These are phyloP conservation scores for Syzygium oleosum DNA, from an alignment of 345 rosid species.

Conservation along the genomic window DNA sequence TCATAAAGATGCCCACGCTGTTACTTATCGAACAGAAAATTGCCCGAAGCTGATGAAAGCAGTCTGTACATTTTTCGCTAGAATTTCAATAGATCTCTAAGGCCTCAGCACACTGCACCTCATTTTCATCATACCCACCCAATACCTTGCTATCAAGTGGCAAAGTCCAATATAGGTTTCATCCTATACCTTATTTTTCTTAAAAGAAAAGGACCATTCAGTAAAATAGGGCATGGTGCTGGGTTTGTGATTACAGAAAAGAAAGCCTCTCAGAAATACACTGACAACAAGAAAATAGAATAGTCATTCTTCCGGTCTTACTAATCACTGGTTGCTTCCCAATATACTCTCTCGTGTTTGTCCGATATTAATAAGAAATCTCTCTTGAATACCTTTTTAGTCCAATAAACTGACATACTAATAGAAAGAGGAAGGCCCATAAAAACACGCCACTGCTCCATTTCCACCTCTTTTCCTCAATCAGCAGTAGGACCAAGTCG, in stretches of 20 bases:
- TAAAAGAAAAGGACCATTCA: background rate
- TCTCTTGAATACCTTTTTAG: background rate
- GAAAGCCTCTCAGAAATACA: background rate
- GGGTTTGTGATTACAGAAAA: background rate
- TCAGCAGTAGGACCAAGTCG: background rate
- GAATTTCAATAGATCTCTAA: background rate
- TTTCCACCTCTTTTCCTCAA: background rate
- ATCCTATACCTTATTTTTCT: background rate
- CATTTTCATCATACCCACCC: background rate
- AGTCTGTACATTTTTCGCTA: background rate
- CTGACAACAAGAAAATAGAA: background rate
- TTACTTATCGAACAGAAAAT: background rate
- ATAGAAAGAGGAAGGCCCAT: background rate
- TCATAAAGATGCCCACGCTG: background rate
- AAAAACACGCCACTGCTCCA: background rate
- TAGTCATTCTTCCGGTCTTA: background rate
- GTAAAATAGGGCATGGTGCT: background rate
- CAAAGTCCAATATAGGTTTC: background rate
- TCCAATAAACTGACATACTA: background rate
- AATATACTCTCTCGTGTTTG: background rate
- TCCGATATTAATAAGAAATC: background rate
- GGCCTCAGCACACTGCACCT: background rate
- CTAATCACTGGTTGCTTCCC: background rate
- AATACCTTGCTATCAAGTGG: background rate
- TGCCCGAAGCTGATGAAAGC: background rate